Conservation (phyloP, 306 rosid species). For the Sicyos edulis region DNA sequence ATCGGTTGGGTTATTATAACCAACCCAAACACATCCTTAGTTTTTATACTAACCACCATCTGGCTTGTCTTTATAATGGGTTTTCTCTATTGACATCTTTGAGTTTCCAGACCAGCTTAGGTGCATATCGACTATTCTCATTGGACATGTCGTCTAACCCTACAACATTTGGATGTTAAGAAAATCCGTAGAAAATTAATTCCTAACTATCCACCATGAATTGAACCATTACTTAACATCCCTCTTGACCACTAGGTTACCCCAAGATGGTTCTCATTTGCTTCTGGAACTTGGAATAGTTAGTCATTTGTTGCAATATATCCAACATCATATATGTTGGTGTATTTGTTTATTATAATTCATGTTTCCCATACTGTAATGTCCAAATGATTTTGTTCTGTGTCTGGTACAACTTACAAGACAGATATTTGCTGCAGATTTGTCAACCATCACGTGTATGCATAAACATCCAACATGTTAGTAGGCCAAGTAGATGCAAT, state of each 20-base stretch:
- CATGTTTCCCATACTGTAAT: not conserved
- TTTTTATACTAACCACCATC: not conserved
- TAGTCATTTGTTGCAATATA: conserved; percentile 5
- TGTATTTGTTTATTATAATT: not conserved
- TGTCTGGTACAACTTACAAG: conserved; percentile 8
- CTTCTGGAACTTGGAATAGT: not conserved
- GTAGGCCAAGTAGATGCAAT: not conserved
- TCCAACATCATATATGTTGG: not conserved
- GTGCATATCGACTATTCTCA: no score
- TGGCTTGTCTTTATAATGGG: not conserved
- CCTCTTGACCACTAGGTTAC: no score
- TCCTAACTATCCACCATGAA: no score
- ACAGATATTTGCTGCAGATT: conserved; percentile 4
- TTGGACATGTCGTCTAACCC: no score
- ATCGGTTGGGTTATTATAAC: no score
- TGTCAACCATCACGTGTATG: conserved; percentile 12
- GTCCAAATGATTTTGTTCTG: not conserved
- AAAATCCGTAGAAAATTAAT: no score
- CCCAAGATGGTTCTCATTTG: no score
- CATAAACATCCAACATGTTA: conserved; percentile 8
- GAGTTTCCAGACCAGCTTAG: no score
- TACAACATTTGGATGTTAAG: no score
- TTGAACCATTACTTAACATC: no score
- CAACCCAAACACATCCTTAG: not conserved
- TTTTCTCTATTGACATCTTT: no score